These are phyloP conservation scores for Saturnispora sekii DNA, from an alignment of 805 yeast genomes.

Conservation along the genomic window DNA sequence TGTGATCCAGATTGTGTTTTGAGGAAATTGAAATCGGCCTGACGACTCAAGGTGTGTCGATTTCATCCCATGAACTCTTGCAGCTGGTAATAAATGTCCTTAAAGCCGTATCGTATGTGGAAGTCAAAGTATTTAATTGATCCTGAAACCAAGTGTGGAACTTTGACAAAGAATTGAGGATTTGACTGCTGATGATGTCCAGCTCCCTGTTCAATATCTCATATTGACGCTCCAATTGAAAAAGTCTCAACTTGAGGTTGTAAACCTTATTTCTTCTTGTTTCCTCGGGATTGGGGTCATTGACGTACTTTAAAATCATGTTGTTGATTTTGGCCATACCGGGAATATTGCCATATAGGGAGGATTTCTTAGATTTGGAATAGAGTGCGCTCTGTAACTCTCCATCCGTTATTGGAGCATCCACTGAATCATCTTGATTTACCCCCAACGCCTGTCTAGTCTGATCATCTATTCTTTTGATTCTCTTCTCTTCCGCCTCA, in stretches of 20 bases:
- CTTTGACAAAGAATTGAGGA: constrained; percentile 18
- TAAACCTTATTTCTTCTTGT: constrained; percentile 25
- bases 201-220: constrained; percentile 21
- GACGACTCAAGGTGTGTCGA: neutral
- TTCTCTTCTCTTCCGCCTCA: constrained; percentile 24
- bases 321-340: constrained; percentile 28
- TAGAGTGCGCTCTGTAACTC: constrained; percentile 26
- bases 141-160: constrained; percentile 27
- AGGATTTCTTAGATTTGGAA: constrained; percentile 20
- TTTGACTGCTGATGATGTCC: constrained; percentile 16
- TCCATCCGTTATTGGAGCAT: constrained; percentile 25
- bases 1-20: too few relatives aligned
- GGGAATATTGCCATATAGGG: constrained; percentile 26
- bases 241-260: constrained; percentile 22
- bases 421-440: constrained; percentile 9
- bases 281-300: constrained; percentile 28
- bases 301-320: constrained; percentile 24
- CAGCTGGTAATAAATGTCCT: constrained; percentile 18
- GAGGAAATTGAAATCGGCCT: too few relatives aligned
- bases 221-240: constrained; percentile 25
- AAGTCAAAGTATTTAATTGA: constrained; percentile 16
- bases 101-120: constrained; percentile 18
- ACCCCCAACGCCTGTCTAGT: constrained; percentile 20
- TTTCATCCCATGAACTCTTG: constrained; percentile 23
- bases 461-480: constrained; percentile 24